Percentiles rank a stretch among this genome's conserved stretches.
These are phyloP conservation scores for Aspergillus tubingensis DNA, from an alignment of 2,329 filamentous ascomycete species.

Conservation along the genomic window DNA sequence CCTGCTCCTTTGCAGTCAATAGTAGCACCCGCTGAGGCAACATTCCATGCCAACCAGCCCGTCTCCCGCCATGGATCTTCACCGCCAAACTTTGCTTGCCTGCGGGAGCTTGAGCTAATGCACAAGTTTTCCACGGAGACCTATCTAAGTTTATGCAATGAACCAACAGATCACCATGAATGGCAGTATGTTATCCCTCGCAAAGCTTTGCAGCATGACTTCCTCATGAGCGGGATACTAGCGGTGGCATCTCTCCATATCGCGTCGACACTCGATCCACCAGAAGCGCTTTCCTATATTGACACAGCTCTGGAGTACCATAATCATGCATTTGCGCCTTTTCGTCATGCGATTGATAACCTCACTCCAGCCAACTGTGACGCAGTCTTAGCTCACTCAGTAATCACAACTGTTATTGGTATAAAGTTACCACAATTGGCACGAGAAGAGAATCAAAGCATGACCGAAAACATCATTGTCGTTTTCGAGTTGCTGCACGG, in stretches of 20 bases:
- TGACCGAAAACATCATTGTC: conserved; percentile 39
- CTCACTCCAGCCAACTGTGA: conserved; percentile 40
- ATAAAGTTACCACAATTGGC: conserved; percentile 39
- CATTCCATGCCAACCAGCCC: not conserved
- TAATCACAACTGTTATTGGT: conserved; percentile 39
- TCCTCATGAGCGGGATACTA: conserved; percentile 46
- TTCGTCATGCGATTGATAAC: conserved; percentile 37
- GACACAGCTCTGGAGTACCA: conserved; percentile 41
- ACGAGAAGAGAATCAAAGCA: conserved; percentile 31
- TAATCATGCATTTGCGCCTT: conserved; percentile 37
- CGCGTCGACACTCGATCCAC: conserved; percentile 33
- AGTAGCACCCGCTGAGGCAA: not conserved
- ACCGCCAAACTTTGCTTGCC: conserved; percentile 20
- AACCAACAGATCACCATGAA: conserved; percentile 32
- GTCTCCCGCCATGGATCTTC: not conserved
- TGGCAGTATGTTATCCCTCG: conserved; percentile 47
- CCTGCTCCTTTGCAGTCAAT: conserved; percentile 7
- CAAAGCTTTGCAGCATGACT: conserved; percentile 43
- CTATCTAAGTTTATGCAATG: conserved; percentile 44
- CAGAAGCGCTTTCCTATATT: conserved; percentile 36
- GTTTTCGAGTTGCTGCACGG: conserved; percentile 41
- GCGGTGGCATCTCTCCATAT: conserved; percentile 45
- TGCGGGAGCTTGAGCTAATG: conserved; percentile 53
- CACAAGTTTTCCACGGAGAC: conserved; percentile 54
- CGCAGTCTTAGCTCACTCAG: conserved; percentile 40